These are phyloP conservation scores for Jacaranda mimosifolia DNA, from an alignment of 257 asterid genomes.

Conservation along the genomic window DNA sequence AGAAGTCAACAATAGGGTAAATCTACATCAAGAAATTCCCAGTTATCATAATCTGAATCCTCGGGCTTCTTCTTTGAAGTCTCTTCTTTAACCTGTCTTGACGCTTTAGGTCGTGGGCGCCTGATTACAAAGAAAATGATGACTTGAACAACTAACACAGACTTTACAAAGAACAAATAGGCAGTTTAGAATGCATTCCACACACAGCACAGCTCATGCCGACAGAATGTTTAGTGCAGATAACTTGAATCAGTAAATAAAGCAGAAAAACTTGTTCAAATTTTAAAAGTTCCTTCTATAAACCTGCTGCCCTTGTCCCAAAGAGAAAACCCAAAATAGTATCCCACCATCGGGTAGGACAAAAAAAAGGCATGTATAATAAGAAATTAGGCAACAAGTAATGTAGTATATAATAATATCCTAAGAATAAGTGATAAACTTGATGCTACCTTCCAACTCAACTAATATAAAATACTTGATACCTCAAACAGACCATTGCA, in stretches of 20 bases:
- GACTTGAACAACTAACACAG: neutral
- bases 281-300: no score
- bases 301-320: no score
- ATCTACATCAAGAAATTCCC: slow-evolving; percentile 56
- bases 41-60: slow-evolving; percentile 59
- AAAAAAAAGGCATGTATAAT: no score
- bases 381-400: no score
- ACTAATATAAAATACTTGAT: neutral
- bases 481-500: neutral
- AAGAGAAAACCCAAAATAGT: no score
- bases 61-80: slow-evolving; percentile 35
- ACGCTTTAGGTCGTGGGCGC: slow-evolving; percentile 44
- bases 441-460: neutral
- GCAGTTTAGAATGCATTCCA: neutral
- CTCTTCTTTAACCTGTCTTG: slow-evolving; percentile 30
- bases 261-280: no score
- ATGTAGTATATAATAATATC: neutral
- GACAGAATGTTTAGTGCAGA: no score
- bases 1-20: slow-evolving; percentile 53
- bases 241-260: no score
- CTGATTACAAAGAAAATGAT: slow-evolving; percentile 38
- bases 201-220: neutral
- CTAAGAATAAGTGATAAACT: neutral
- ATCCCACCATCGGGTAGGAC: no score
- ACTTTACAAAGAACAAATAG: neutral